phyloP scores from a whole-genome alignment of 1,284 basidiomycete species.

The Naganishia albida region DNA sequence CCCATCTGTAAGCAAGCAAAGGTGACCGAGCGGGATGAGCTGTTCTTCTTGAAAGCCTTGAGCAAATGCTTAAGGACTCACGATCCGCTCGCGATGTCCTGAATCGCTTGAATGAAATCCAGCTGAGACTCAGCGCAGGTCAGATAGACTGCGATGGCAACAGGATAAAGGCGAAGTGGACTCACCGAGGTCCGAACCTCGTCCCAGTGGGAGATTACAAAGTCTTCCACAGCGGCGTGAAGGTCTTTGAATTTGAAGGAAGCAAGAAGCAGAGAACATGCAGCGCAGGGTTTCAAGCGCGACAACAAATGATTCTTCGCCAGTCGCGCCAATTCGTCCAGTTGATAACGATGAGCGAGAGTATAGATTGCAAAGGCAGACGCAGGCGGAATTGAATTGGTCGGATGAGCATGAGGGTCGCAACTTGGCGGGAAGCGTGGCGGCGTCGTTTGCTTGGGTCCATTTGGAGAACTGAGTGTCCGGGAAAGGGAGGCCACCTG shows the following conservation, averaged over 20 bases:
- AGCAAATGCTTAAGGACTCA: slow-evolving; percentile 23
- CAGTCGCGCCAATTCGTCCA: slow-evolving; percentile 66
- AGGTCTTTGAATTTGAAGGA: slow-evolving; percentile 45
- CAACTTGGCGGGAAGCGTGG: not conserved
- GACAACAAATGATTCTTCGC: slow-evolving; percentile 74
- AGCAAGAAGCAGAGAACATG: slow-evolving; percentile 66
- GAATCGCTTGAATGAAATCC: slow-evolving; percentile 44
- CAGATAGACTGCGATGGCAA: too few relatives aligned
- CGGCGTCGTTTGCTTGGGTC: not conserved
- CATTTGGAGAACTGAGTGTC: slow-evolving; percentile 2
- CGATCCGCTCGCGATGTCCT: slow-evolving; percentile 48
- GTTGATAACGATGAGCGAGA: slow-evolving; percentile 74
- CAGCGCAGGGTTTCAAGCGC: slow-evolving; percentile 68
- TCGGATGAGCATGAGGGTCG: slow-evolving; percentile 76
- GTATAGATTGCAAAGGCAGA: slow-evolving; percentile 77
- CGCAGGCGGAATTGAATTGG: slow-evolving; percentile 63
- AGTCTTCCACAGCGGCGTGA: slow-evolving; percentile 44
- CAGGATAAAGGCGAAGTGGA: not conserved
- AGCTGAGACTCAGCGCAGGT: slow-evolving; percentile 8
- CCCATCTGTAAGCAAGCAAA: slow-evolving; percentile 19
- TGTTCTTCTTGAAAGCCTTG: not conserved
- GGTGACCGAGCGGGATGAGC: not conserved
- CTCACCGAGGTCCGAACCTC: slow-evolving; percentile 37
- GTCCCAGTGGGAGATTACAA: slow-evolving; percentile 45
- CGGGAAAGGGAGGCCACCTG: not conserved